Evolutionary conservation across 352 stramenopile species (phyloP), one percentile per base, ranked within the genome.

Genomic region (Phytophthora pistaciae): DNA sequence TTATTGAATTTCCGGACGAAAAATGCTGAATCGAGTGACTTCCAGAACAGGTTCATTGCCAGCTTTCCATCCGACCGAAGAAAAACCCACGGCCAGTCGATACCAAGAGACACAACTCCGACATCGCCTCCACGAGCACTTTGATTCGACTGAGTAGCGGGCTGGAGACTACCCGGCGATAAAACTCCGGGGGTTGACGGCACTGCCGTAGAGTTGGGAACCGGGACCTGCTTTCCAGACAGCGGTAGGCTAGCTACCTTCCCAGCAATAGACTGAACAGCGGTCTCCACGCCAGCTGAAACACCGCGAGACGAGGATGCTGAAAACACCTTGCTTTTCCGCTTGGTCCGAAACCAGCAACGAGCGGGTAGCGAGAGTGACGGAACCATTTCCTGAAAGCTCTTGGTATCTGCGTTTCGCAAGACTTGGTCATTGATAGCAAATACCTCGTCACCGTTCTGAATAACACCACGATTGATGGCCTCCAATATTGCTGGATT

Each of bases 11-110:
- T 90, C 29, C 69, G 54, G 5, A 79, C 49, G 48, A 91, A 95
- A 62, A 92, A 94, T 0, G 82, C 78, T 1, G 80, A 79, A 31
- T 93, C 85, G 5, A 96, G 75, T 11, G 87, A 90, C 29, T 82
- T 78, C 88, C 88, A 96, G 36, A 94, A 88, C 1, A 90, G 66
- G n/a, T 92, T 92, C 87, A 96, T 96, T 4, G 88, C 88, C 38
- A 96, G 66, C 66, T 96, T 96, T 44, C 85, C 88, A 31, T 96
- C 88, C 10, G 87, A 94, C 5, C 87, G 84, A 50, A 96, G 75
- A 54, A 90, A 94, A 11, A 83, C 75, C 88, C 88, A 96, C 9
- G 88, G 88, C 88, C 88, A 96, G 61, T 96, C 85, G 20, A 82
- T 70, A 25, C 78, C 85, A 9, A 85, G 42, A 1, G 65, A 65